Conservation (phyloP, 768 basidiomycete species). For the Chalciporus pseudorubinellus region DNA sequence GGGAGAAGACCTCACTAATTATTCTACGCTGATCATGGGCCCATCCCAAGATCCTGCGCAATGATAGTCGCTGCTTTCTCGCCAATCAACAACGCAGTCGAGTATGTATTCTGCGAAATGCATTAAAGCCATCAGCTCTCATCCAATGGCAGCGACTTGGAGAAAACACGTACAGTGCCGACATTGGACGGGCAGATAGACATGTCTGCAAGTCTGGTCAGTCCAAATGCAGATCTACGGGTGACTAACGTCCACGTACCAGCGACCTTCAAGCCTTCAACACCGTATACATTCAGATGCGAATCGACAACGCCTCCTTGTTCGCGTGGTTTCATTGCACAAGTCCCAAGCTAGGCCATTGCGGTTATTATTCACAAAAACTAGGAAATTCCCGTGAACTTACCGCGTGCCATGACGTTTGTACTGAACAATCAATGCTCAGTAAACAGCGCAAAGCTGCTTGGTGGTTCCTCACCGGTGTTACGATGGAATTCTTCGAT, state of each 20-base stretch:
- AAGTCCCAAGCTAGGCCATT: conserved; percentile 49
- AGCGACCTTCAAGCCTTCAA: conserved; percentile 12
- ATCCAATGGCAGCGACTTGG: neutral
- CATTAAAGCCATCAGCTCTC: neutral
- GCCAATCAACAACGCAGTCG: conserved; percentile 15
- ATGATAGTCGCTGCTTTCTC: conserved; percentile 18
- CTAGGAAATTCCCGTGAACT: neutral
- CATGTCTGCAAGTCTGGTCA: neutral
- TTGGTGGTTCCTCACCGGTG: conserved; percentile 5
- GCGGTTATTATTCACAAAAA: neutral
- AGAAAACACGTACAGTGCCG: conserved; percentile 1
- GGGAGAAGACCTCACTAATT: too few relatives aligned
- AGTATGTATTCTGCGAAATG: conserved; percentile 11
- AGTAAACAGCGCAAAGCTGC: neutral
- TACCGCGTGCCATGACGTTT: conserved; percentile 11
- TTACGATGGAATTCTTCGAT: conserved; percentile 26
- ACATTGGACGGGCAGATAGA: conserved; percentile 10
- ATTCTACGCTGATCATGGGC: neutral
- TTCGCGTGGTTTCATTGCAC: conserved; percentile 54
- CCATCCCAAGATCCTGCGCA: conserved; percentile 4
- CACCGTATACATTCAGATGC: conserved; percentile 14
- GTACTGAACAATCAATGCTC: conserved; percentile 1
- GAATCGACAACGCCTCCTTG: conserved; percentile 12
- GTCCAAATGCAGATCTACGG: neutral
- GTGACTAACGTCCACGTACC: conserved; percentile 3